Conservation (phyloP, 2,329 filamentous ascomycete genomes). For the Chaetomium globosum region DNA sequence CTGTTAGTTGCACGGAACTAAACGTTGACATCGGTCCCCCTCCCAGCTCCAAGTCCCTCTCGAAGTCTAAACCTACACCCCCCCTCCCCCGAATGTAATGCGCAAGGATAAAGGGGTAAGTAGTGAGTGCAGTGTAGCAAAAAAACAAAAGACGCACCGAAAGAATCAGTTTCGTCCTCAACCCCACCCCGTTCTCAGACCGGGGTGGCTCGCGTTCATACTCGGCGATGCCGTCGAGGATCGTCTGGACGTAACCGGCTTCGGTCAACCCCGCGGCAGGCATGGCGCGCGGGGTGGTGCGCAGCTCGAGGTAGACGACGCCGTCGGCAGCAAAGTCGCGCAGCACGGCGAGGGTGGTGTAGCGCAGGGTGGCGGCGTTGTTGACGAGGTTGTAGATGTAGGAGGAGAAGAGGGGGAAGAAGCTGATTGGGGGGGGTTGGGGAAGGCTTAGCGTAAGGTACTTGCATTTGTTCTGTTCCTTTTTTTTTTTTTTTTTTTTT, state of each 20-base stretch:
- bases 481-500: too few relatives aligned
- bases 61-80: too few relatives aligned
- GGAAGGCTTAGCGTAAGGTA: not conserved
- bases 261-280: conserved; percentile 58
- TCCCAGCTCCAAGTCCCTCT: too few relatives aligned
- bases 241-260: conserved; percentile 63
- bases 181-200: conserved; percentile 36
- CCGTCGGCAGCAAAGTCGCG: conserved; percentile 69
- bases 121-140: not conserved
- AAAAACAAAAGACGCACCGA: conserved; percentile 44
- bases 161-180: conserved; percentile 70
- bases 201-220: conserved; percentile 43
- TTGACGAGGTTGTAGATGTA: conserved; percentile 79
- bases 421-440: conserved; percentile 49
- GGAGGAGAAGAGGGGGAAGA: conserved; percentile 76
- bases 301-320: conserved; percentile 75
- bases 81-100: too few relatives aligned
- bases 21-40: not conserved
- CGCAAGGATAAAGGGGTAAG: not conserved
- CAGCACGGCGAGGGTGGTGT: conserved; percentile 68
- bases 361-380: conserved; percentile 59
- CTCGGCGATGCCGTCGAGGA: conserved; percentile 64
- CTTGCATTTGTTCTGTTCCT: not conserved
- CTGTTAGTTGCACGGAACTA: not conserved
- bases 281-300: conserved; percentile 74